Percentiles rank a stretch among this genome's conserved stretches.
Conservation (phyloP, 345 rosid genomes). For the Orychophragmus violaceus region DNA sequence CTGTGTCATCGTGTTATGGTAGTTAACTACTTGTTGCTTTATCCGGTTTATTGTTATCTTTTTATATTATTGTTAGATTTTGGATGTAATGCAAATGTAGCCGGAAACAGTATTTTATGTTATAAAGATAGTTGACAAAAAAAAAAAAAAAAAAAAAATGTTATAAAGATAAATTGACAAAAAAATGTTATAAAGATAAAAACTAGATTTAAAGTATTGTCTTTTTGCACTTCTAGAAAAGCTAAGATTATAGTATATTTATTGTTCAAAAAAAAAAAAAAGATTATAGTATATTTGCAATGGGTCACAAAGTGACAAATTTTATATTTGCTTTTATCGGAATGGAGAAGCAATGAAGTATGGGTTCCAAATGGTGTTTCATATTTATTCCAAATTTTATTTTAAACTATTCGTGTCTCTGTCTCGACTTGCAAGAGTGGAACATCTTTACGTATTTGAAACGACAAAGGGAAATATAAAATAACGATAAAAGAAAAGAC, state of each 20-base stretch:
- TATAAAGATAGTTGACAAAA: not conserved
- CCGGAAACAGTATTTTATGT: not conserved
- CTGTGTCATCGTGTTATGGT: not conserved
- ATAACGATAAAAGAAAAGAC: not conserved
- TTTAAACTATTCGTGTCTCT: conserved; percentile 1
- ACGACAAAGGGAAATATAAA: not conserved
- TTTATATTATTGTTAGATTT: not conserved
- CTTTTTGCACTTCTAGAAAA: not conserved
- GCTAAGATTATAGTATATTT: too few relatives aligned
- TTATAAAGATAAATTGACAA: too few relatives aligned
- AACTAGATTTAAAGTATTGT: not conserved
- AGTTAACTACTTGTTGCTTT: not conserved
- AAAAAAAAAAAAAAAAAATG: too few relatives aligned
- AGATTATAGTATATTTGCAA: not conserved
- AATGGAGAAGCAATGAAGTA: conserved; percentile 14
- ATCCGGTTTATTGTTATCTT: not conserved
- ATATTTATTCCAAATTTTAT: not conserved
- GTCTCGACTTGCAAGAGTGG: conserved; percentile 7
- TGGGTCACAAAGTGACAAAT: not conserved
- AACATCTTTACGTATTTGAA: conserved; percentile 12
- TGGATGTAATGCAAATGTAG: not conserved
- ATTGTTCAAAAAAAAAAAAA: too few relatives aligned
- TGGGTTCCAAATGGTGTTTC: conserved; percentile 10
- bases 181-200: not conserved
- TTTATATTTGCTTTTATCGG: not conserved